Base-by-base conservation (phyloP, 768 basidiomycete species). In the Coprinopsis cinerea region DNA sequence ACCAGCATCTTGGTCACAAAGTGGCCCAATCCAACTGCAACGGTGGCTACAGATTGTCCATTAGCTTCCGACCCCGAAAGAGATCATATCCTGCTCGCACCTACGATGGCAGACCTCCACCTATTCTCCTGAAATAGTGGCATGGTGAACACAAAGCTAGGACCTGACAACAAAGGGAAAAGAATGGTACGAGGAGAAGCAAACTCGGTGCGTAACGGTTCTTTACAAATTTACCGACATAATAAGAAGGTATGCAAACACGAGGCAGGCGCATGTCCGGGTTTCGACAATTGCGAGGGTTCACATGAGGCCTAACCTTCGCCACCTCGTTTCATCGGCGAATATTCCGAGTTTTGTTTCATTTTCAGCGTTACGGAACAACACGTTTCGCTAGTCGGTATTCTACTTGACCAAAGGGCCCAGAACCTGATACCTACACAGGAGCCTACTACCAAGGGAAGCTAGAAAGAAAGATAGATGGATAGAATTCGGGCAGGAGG, bases 21-120 rank as follows among this genome's bases (percentile, higher is more conserved):
- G 57, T 83, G 77, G 14, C 76, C 81, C n/a, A 74, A 51, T 34
- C 73, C 74, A 47, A 64, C 82, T 82, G 55, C 36, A 42, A 40
- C 25, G 41, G 27, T 23, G 22, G 23, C 40, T 40, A 44, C 24
- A 54, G 42, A 39, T 22, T 15, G 17, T 26, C 13, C 14, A 13
- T 11, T 43, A 15, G 37, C 1, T 10, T 39, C 37, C n/a, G n/a
- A n/a, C n/a, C n/a, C 30, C 30, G 30, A 7, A 7, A 7, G 30
- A 39, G 7, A 43, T 25, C 41, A 45, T 15, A 7, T 34, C 17
- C 45, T 26, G 23, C 13, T 54, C 57, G 53, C 58, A 73, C 76
- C 70, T 60, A 67, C 64, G 28, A 64, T 66, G 22, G 65, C 69
- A 24, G 76, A 75, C 39, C 76, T 72, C 34, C 74, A 51, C 30